A percentile compares a stretch with the other conserved stretches of the same genome.
Conservation (phyloP, 2,329 filamentous ascomycete species). For the Eutypella sp. region DNA sequence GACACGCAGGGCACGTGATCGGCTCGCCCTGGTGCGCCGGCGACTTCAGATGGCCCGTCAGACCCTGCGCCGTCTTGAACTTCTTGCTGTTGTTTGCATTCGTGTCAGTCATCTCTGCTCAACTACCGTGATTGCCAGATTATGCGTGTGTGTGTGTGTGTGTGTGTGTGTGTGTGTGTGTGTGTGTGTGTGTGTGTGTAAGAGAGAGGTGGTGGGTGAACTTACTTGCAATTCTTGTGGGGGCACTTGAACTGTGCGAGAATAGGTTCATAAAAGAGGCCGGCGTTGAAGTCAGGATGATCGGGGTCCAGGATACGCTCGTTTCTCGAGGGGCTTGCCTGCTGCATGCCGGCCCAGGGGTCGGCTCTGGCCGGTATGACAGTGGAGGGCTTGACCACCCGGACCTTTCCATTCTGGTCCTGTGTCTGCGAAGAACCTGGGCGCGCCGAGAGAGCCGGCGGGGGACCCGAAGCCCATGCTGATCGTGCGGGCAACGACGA, state of each 20-base stretch:
- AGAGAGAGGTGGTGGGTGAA: slow-evolving; percentile 4
- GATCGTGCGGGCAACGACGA: slow-evolving; percentile 8
- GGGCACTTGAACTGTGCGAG: slow-evolving; percentile 50
- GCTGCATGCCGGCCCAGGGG: slow-evolving; percentile 13
- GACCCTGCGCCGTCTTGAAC: slow-evolving; percentile 26
- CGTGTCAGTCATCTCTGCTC: too few relatives aligned
- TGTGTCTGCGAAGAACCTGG: neutral
- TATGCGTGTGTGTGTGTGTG: too few relatives aligned
- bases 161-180: too few relatives aligned
- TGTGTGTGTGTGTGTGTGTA: neutral
- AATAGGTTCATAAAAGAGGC: slow-evolving; percentile 40
- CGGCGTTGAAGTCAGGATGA: slow-evolving; percentile 40
- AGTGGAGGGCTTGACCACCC: neutral
- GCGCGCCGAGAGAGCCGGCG: neutral
- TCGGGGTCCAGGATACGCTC: slow-evolving; percentile 37
- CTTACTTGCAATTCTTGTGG: slow-evolving; percentile 48
- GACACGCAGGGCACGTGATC: slow-evolving; percentile 42
- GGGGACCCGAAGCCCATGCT: slow-evolving; percentile 5
- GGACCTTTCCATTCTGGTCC: neutral
- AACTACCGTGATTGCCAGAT: too few relatives aligned
- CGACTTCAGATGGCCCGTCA: slow-evolving; percentile 41
- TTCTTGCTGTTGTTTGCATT: slow-evolving; percentile 35
- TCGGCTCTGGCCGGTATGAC: slow-evolving; percentile 6
- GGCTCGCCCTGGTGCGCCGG: slow-evolving; percentile 31
- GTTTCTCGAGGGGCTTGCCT: slow-evolving; percentile 4